Conservation (phyloP, 2,329 filamentous ascomycete species). For the Nigrospora osmanthi region DNA sequence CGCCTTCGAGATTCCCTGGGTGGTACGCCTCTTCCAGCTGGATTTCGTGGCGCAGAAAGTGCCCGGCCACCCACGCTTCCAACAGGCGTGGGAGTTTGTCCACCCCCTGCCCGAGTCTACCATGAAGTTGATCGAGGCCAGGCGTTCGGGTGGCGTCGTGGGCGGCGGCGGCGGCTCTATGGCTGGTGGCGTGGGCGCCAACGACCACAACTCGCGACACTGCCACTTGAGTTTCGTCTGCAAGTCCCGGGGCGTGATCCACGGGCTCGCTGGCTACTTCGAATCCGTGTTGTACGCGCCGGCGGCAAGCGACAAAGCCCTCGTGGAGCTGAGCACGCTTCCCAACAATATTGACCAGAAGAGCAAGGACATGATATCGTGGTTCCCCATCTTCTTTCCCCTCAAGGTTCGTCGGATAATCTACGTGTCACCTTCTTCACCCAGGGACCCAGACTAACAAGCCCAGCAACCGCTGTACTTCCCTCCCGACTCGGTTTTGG, state of each 20-base stretch:
- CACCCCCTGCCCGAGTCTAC: slow-evolving; percentile 62
- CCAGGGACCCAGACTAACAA: background rate
- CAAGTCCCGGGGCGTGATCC: slow-evolving; percentile 71
- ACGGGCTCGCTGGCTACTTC: slow-evolving; percentile 91
- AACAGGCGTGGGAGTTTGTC: slow-evolving; percentile 72
- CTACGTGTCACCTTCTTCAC: background rate
- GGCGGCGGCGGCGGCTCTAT: slow-evolving; percentile 66
- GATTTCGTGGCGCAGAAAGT: slow-evolving; percentile 70
- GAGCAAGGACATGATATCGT: slow-evolving; percentile 97
- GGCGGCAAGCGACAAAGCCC: slow-evolving; percentile 26
- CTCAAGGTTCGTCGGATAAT: slow-evolving; percentile 59
- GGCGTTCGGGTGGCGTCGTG: slow-evolving; percentile 56
- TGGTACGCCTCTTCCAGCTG: slow-evolving; percentile 84
- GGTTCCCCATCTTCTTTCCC: slow-evolving; percentile 98
- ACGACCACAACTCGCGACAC: slow-evolving; percentile 85
- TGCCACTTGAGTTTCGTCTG: slow-evolving; percentile 73
- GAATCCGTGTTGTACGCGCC: slow-evolving; percentile 85
- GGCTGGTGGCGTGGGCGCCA: slow-evolving; percentile 69
- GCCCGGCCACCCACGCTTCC: slow-evolving; percentile 55
- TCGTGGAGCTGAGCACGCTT: slow-evolving; percentile 84
- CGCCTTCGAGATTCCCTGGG: slow-evolving; percentile 87
- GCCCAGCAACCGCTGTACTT: slow-evolving; percentile 72
- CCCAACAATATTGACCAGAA: slow-evolving; percentile 87
- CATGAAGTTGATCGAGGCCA: slow-evolving; percentile 44
- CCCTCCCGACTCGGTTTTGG: slow-evolving; percentile 75